A percentile compares a stretch with the other conserved stretches of the same genome.
Conservation (phyloP, 1,139 yeast genomes). For the Debaryomyces nepalensis region DNA sequence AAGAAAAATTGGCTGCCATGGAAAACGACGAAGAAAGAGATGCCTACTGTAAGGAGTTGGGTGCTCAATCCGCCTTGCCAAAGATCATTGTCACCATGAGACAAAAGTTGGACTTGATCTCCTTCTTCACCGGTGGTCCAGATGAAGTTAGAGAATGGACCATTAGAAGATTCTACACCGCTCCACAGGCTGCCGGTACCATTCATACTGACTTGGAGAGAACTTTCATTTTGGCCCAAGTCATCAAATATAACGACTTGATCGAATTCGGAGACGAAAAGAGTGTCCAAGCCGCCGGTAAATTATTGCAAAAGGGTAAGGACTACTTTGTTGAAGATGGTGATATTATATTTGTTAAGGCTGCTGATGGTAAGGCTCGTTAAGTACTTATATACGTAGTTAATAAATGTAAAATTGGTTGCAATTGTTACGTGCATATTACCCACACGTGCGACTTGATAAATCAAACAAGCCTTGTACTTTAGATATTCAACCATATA, state of each 20-base stretch:
- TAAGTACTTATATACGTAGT: constrained; percentile 25
- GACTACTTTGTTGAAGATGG: constrained; percentile 85
- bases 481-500: neutral
- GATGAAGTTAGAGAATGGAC: constrained; percentile 92
- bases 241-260: constrained; percentile 55
- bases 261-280: constrained; percentile 84
- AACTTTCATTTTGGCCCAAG: constrained; percentile 55
- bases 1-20: constrained; percentile 91
- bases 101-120: constrained; percentile 79
- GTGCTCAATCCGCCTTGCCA: constrained; percentile 86
- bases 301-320: constrained; percentile 92
- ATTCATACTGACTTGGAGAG: constrained; percentile 68
- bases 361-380: constrained; percentile 91
- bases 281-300: constrained; percentile 91
- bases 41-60: constrained; percentile 84
- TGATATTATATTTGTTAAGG: constrained; percentile 91
- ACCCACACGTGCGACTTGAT: constrained; percentile 7
- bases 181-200: constrained; percentile 90
- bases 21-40: constrained; percentile 89
- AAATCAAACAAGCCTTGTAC: neutral
- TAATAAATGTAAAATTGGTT: constrained; percentile 7
- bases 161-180: constrained; percentile 80
- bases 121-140: constrained; percentile 85
- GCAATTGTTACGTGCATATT: constrained; percentile 4
- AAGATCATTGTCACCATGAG: constrained; percentile 85